Conservation (phyloP, 768 basidiomycete species). For the Hemileccinum rubropunctum region DNA sequence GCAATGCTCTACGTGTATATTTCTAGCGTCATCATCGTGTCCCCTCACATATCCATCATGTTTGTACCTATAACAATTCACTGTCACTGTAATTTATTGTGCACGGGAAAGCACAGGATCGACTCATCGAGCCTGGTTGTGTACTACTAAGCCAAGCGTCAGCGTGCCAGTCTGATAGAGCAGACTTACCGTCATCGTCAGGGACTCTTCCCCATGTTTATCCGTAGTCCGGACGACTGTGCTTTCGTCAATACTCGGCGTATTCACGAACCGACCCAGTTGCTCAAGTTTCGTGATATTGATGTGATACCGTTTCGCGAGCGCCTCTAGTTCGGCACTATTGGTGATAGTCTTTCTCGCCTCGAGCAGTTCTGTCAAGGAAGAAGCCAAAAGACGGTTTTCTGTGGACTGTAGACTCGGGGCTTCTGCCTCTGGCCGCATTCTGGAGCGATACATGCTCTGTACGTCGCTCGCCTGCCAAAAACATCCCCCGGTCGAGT, state of each 20-base stretch:
- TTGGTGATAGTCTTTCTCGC: constrained; percentile 51
- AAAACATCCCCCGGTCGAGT: background rate
- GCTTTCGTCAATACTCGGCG: constrained; percentile 55
- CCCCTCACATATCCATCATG: background rate
- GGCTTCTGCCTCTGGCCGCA: constrained; percentile 55
- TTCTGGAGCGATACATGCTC: constrained; percentile 51
- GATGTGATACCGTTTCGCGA: constrained; percentile 55
- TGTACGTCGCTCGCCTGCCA: constrained; percentile 30
- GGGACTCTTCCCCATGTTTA: constrained; percentile 55
- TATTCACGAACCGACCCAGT: constrained; percentile 57
- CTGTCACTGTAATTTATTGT: background rate
- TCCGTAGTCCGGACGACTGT: constrained; percentile 42
- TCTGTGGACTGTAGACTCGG: constrained; percentile 36
- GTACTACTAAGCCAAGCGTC: background rate
- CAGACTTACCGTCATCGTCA: constrained; percentile 47
- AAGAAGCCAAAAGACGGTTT: constrained; percentile 55
- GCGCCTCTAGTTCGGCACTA: constrained; percentile 40
- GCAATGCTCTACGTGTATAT: constrained; percentile 58
- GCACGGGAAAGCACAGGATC: constrained; percentile 14
- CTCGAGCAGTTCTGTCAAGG: constrained; percentile 59
- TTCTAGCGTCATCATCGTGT: constrained; percentile 41
- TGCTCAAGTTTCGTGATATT: constrained; percentile 50
- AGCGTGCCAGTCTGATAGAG: background rate
- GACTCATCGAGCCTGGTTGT: constrained; percentile 26
- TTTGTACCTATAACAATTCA: constrained; percentile 9